phyloP scores from a whole-genome alignment of 176 grass and related monocot genomes.

The Rhipidocladum racemiflorum region DNA sequence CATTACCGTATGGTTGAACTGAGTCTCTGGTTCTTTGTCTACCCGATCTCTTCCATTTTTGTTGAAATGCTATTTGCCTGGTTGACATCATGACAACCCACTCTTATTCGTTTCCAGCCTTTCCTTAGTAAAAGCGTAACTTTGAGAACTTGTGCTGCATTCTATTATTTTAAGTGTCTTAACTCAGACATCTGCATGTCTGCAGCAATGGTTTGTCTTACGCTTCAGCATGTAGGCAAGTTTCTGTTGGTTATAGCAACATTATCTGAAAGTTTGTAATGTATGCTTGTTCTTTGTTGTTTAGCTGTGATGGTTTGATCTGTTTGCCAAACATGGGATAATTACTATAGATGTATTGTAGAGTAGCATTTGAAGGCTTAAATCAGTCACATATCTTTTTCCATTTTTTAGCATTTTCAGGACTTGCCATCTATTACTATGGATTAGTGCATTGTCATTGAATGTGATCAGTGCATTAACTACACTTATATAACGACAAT shows the following conservation, averaged over 20 bases:
- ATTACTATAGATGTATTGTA: conserved; percentile 16
- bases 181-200: background rate
- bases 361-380: conserved; percentile 1
- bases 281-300: background rate
- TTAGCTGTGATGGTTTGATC: background rate
- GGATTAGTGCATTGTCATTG: background rate
- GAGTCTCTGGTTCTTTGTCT: background rate
- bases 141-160: background rate
- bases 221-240: background rate
- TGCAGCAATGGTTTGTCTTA: background rate
- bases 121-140: background rate
- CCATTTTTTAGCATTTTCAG: background rate
- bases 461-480: background rate
- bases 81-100: background rate
- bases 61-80: background rate
- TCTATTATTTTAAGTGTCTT: background rate
- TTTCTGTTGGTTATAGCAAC: background rate
- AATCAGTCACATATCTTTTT: background rate
- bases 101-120: background rate
- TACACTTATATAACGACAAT: background rate
- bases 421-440: background rate
- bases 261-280: conserved; percentile 17
- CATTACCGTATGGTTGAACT: background rate
- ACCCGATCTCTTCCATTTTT: background rate
- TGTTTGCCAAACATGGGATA: background rate